Conservation (phyloP, 306 rosid species). For the Quercus mongolica region DNA sequence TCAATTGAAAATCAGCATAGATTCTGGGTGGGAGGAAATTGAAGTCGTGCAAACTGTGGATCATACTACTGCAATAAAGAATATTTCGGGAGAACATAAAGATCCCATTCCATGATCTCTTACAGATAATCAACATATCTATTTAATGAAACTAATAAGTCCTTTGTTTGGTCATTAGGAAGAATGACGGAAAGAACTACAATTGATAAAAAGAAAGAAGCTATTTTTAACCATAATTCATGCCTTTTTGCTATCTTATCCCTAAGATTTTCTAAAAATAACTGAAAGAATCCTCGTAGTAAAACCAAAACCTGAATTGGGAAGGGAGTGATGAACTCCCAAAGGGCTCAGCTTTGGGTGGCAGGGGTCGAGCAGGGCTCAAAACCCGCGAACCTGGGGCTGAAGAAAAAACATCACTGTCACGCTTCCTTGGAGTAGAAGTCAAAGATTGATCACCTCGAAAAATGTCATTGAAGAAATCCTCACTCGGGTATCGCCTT, state of each 20-base stretch:
- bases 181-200: no score
- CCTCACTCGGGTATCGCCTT: conserved; percentile 43
- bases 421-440: conserved; percentile 55
- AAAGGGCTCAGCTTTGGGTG: conserved; percentile 33
- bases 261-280: neutral
- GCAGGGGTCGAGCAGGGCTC: conserved; percentile 52
- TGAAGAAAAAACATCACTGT: conserved; percentile 25
- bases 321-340: conserved; percentile 36
- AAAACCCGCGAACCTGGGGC: conserved; percentile 24
- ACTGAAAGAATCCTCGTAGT: neutral
- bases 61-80: no score
- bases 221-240: neutral
- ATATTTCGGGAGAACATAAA: no score
- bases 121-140: no score
- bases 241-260: neutral
- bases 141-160: no score
- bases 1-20: no score
- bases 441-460: conserved; percentile 47
- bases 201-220: no score
- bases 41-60: no score
- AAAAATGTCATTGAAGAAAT: conserved; percentile 83
- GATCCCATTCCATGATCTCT: no score
- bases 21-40: no score
- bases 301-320: conserved; percentile 50
- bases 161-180: no score